These are phyloP conservation scores for Phytophthora cactorum DNA, from an alignment of 352 stramenopile species.

Conservation along the genomic window DNA sequence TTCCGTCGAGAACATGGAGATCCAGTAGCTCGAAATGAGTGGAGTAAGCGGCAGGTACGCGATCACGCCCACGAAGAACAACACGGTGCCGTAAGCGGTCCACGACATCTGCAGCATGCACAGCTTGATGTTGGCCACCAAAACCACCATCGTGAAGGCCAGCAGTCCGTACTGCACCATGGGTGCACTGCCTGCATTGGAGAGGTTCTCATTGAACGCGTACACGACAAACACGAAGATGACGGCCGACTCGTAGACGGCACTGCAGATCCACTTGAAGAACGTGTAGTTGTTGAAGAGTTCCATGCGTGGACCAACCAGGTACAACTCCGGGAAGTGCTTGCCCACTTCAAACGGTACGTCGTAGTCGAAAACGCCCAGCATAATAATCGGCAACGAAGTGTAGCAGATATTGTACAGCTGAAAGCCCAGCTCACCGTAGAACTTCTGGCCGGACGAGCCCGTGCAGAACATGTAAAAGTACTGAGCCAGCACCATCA, in stretches of 20 bases:
- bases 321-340: constrained; percentile 82
- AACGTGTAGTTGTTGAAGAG: constrained; percentile 87
- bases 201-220: constrained; percentile 72
- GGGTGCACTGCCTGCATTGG: constrained; percentile 85
- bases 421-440: constrained; percentile 79
- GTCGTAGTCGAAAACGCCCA: constrained; percentile 85
- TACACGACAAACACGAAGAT: constrained; percentile 79
- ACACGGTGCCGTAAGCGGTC: constrained; percentile 48
- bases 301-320: constrained; percentile 73
- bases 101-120: constrained; percentile 83
- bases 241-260: constrained; percentile 70
- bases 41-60: constrained; percentile 70
- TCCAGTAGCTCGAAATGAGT: constrained; percentile 70
- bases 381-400: constrained; percentile 89
- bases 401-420: constrained; percentile 96
- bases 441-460: constrained; percentile 90
- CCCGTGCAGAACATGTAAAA: constrained; percentile 93
- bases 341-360: constrained; percentile 67
- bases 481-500: constrained; percentile 91
- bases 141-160: constrained; percentile 94
- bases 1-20: constrained; percentile 66
- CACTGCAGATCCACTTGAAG: constrained; percentile 87
- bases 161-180: constrained; percentile 93
- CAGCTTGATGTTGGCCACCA: constrained; percentile 94
- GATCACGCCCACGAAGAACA: constrained; percentile 72